Evolutionary conservation across 176 grass and related monocot species (phyloP).

Genomic region (Microstegium vimineum): DNA sequence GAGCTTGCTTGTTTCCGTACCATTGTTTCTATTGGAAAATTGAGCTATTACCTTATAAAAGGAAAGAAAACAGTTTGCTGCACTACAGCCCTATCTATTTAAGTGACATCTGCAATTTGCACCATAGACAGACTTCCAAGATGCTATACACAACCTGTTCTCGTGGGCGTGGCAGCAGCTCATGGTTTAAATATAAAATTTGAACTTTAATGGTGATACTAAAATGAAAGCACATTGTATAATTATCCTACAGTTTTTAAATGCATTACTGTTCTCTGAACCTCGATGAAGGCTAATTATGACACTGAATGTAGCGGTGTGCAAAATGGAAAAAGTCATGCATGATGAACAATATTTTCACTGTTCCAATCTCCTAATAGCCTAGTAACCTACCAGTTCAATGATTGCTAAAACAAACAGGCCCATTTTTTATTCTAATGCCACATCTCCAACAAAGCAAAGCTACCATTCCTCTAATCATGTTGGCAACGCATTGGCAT

Average conservation of each 20-base stretch:
- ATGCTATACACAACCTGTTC: neutral
- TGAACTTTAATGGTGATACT: neutral
- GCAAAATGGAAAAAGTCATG: neutral
- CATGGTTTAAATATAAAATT: neutral
- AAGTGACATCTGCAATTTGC: neutral
- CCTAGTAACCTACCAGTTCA: neutral
- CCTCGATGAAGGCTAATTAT: constrained; percentile 3
- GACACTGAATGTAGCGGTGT: neutral
- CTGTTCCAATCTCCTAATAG: neutral
- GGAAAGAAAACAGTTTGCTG: constrained; percentile 1
- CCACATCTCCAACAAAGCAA: constrained; percentile 19
- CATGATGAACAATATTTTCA: neutral
- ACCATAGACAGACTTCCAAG: neutral
- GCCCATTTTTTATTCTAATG: neutral
- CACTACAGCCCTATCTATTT: neutral
- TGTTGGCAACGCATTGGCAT: too few relatives aligned
- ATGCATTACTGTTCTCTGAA: neutral
- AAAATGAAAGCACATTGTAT: neutral
- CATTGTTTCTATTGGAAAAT: neutral
- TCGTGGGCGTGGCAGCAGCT: neutral
- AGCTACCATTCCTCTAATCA: neutral
- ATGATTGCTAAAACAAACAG: neutral
- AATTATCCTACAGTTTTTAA: neutral
- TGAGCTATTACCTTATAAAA: neutral
- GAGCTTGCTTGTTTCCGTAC: neutral